Conservation (phyloP, 805 yeast species). For the Wickerhamiella sorbophila region DNA sequence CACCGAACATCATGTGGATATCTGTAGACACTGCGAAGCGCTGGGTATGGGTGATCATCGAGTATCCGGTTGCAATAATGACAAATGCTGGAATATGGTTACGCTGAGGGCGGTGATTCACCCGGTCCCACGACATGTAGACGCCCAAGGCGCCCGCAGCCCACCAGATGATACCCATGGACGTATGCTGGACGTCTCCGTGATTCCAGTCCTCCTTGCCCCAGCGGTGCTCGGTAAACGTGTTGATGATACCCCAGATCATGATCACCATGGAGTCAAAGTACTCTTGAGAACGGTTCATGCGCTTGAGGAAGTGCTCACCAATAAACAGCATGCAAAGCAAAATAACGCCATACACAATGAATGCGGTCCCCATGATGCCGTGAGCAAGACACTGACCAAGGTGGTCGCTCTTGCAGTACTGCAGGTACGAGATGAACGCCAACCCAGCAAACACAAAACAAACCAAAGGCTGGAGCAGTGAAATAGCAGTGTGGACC, state of each 20-base stretch:
- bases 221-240: conserved; percentile 96
- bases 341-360: conserved; percentile 63
- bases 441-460: conserved; percentile 75
- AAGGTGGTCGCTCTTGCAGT: conserved; percentile 54
- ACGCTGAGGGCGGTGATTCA: conserved; percentile 33
- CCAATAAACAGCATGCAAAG: conserved; percentile 54
- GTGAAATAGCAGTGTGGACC: conserved; percentile 22
- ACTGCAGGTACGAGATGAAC: conserved; percentile 72
- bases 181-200: conserved; percentile 89
- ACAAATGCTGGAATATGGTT: conserved; percentile 70
- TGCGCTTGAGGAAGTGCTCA: conserved; percentile 36
- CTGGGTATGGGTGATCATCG: conserved; percentile 86
- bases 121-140: conserved; percentile 50
- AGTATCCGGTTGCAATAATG: conserved; percentile 79
- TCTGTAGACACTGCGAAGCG: conserved; percentile 62
- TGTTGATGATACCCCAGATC: conserved; percentile 83
- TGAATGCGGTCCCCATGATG: conserved; percentile 85
- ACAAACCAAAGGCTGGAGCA: conserved; percentile 35
- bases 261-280: conserved; percentile 72
- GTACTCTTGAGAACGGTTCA: conserved; percentile 59
- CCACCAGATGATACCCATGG: conserved; percentile 97
- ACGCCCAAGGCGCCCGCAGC: conserved; percentile 81
- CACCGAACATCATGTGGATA: conserved; percentile 78
- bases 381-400: conserved; percentile 98
- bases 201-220: conserved; percentile 86